Conservation (phyloP, 176 grass and related monocot species). For the Oryza australiensis region DNA sequence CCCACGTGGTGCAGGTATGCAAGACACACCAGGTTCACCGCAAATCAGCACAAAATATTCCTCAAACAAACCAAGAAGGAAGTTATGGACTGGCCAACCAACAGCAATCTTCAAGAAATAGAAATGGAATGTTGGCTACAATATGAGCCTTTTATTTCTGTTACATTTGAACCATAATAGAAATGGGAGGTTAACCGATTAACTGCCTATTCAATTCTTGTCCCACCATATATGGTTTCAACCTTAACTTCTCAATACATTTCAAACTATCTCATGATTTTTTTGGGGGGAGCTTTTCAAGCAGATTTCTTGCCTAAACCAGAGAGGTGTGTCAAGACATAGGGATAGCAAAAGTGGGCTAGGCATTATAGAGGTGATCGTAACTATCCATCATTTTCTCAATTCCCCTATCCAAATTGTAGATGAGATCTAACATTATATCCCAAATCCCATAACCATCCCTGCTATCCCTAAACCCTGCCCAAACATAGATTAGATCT, state of each 20-base stretch:
- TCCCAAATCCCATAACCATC: too few species aligned
- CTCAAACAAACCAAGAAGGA: conserved; percentile 15
- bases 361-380: neutral
- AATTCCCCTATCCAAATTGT: neutral
- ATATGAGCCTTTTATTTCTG: conserved; percentile 1
- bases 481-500: too few species aligned
- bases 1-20: neutral
- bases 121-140: neutral
- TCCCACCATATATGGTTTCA: neutral
- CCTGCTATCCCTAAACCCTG: too few species aligned
- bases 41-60: conserved; percentile 17
- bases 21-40: conserved; percentile 1
- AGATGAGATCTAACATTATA: neutral
- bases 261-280: conserved; percentile 6
- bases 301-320: neutral
- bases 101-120: neutral
- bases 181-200: neutral
- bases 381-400: neutral
- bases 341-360: neutral
- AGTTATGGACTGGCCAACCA: neutral
- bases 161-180: neutral
- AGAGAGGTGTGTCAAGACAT: neutral
- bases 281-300: neutral
- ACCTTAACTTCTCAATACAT: neutral
- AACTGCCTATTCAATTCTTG: neutral